Evolutionary conservation across 106 monocot species (phyloP).

Genomic region (Dioscorea dumetorum): DNA sequence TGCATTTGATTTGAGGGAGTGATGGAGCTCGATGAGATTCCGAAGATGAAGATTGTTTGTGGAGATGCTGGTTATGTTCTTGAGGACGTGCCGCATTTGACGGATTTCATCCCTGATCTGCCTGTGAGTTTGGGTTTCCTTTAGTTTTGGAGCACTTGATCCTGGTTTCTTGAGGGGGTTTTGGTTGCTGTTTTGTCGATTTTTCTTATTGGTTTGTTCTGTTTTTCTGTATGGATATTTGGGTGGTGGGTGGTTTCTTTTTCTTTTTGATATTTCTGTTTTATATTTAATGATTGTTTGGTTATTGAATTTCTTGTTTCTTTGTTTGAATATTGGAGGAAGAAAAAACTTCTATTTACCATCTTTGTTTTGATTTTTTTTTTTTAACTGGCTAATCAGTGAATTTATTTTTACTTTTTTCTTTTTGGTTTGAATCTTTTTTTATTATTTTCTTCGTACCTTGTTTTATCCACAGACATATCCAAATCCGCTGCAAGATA

Average conservation of each 20-base stretch:
- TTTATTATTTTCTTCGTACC: not conserved
- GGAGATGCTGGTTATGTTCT: constrained; percentile 62
- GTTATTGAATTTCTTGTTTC: not conserved
- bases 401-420: constrained; percentile 1
- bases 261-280: too few relatives aligned
- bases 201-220: not conserved
- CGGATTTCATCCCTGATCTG: constrained; percentile 49
- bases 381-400: too few relatives aligned
- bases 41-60: constrained; percentile 21
- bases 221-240: not conserved
- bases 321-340: not conserved
- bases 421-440: not conserved
- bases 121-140: constrained; percentile 19
- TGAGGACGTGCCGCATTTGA: constrained; percentile 73
- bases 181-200: too few relatives aligned
- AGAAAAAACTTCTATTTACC: too few relatives aligned
- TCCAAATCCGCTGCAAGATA: constrained; percentile 83
- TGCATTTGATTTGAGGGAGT: not conserved
- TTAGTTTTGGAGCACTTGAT: not conserved
- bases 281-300: too few relatives aligned
- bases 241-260: too few relatives aligned
- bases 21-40: constrained; percentile 17
- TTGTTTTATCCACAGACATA: constrained; percentile 43
- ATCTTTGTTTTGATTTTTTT: too few relatives aligned
- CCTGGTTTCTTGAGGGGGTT: too few relatives aligned